phyloP scores from a whole-genome alignment of 805 yeast genomes.

The Wickerhamomyces hampshirensis region DNA sequence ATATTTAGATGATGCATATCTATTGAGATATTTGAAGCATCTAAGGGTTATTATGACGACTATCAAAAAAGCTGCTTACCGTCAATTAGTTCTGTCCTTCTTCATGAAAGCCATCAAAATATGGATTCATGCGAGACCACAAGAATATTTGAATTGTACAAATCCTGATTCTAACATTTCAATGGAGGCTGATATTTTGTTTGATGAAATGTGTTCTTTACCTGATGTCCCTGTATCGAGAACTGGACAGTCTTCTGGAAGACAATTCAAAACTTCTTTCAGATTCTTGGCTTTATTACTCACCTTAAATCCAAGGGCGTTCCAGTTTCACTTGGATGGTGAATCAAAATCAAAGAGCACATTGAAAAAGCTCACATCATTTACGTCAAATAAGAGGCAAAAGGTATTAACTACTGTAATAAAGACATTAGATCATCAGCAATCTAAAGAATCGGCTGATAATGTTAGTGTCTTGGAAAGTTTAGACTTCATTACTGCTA shows the following conservation, averaged over 20 bases:
- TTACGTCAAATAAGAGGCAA: slow-evolving; percentile 20
- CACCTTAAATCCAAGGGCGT: slow-evolving; percentile 28
- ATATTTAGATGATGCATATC: slow-evolving; percentile 33
- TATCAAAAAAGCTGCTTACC: slow-evolving; percentile 40
- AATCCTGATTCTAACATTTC: slow-evolving; percentile 18
- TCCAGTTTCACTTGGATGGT: slow-evolving; percentile 25
- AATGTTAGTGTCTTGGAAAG: slow-evolving; percentile 21
- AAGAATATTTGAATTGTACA: slow-evolving; percentile 33
- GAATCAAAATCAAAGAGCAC: slow-evolving; percentile 10
- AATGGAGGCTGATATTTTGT: slow-evolving; percentile 29
- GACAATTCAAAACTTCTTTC: slow-evolving; percentile 26
- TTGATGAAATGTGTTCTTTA: slow-evolving; percentile 29
- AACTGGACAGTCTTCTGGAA: slow-evolving; percentile 7
- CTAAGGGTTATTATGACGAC: slow-evolving; percentile 32
- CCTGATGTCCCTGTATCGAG: slow-evolving; percentile 21
- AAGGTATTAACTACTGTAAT: slow-evolving; percentile 16
- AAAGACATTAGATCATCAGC: slow-evolving; percentile 16
- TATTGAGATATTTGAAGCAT: slow-evolving; percentile 35
- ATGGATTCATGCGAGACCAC: slow-evolving; percentile 49
- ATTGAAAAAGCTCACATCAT: slow-evolving; percentile 20
- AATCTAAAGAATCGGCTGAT: slow-evolving; percentile 18
- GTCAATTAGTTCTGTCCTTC: slow-evolving; percentile 39
- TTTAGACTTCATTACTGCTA: slow-evolving; percentile 27
- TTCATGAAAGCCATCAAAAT: slow-evolving; percentile 40
- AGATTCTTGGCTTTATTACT: slow-evolving; percentile 31